Base-by-base conservation (phyloP, 306 rosid species). In the cucumber (Cucumis sativus) region DNA sequence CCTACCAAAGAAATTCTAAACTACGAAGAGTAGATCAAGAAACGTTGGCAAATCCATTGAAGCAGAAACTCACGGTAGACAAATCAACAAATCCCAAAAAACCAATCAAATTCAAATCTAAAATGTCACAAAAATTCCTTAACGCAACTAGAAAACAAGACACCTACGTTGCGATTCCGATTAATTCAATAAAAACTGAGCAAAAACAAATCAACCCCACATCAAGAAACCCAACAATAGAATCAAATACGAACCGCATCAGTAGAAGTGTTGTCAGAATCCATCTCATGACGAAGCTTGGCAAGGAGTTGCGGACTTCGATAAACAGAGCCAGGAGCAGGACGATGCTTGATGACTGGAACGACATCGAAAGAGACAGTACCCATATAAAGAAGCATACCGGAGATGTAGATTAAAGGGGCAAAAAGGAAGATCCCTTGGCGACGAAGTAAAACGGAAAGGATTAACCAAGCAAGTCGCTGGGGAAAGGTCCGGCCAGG, bases 401-500 rank as follows among this genome's bases (percentile, higher is more conserved):
- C 93, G 33, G 99, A 86, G 87, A 95, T 90, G 82, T 95, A 95
- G 40, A 95, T 88, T 7, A 95, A 89, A 66, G 99, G 99, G n/a
- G 99, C 99, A 73, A 95, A 95, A 7, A 95, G 91, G 77, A 95
- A 95, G 49, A 93, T 79, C 58, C 98, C 98, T 71, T 91, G 96
- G 23, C 96, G 97, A 72, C 96, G 96, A 67, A 93, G 96, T 23
- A 93, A 88, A 41, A 85, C 86, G 21, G 97, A 89, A 59, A 91
- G 93, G n/a, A 93, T 77, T 60, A 80, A 28, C 96, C 92, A 93
- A 23, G 89, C 86, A 54, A 89, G 82, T 4, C 96, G 87, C 80
- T 91, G 93, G 15, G 89, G 57, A 18, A 83, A 78, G 45, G 87
- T 89, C 69, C 87, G 86, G 15, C 87, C 77, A 30, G 86, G 77